phyloP scores from a whole-genome alignment of 768 basidiomycete genomes.

The Aureoboletus auriporus region DNA sequence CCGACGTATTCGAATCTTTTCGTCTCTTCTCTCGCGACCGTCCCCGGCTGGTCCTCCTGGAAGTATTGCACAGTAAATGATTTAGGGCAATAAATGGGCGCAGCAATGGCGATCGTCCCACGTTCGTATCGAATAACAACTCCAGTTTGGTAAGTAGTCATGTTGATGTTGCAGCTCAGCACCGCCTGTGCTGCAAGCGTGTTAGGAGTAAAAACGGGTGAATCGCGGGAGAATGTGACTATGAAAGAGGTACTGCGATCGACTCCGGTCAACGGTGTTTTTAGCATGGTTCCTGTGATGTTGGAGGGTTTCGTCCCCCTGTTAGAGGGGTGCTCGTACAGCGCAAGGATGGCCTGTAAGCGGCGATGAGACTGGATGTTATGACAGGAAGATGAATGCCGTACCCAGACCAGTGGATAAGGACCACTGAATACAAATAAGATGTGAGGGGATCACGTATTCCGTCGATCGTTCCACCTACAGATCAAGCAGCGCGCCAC shows the following conservation, averaged over 20 bases:
- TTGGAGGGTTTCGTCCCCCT: constrained; percentile 50
- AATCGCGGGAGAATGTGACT: constrained; percentile 57
- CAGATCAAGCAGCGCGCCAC: constrained; percentile 83
- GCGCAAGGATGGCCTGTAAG: constrained; percentile 64
- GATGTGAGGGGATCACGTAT: neutral
- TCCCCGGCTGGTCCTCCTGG: constrained; percentile 41
- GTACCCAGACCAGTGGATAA: constrained; percentile 77
- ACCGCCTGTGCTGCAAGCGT: constrained; percentile 66
- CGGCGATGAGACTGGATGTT: constrained; percentile 9
- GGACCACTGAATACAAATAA: constrained; percentile 52
- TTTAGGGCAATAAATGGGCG: constrained; percentile 65
- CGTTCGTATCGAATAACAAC: constrained; percentile 71
- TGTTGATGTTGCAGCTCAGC: constrained; percentile 64
- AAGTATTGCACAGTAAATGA: constrained; percentile 63
- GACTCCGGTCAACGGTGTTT: constrained; percentile 73
- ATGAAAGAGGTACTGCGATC: constrained; percentile 75
- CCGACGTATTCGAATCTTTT: constrained; percentile 57
- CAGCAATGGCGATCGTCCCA: constrained; percentile 60
- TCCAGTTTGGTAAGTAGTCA: constrained; percentile 43
- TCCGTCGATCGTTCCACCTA: constrained; percentile 35
- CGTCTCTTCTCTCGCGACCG: constrained; percentile 53
- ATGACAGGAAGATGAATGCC: constrained; percentile 11
- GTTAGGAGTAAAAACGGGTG: constrained; percentile 24
- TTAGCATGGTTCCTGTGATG: constrained; percentile 69
- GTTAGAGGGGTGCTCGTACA: constrained; percentile 82